Base-by-base conservation (phyloP, 108 stramenopile genomes). In the Skeletonema costatum region DNA sequence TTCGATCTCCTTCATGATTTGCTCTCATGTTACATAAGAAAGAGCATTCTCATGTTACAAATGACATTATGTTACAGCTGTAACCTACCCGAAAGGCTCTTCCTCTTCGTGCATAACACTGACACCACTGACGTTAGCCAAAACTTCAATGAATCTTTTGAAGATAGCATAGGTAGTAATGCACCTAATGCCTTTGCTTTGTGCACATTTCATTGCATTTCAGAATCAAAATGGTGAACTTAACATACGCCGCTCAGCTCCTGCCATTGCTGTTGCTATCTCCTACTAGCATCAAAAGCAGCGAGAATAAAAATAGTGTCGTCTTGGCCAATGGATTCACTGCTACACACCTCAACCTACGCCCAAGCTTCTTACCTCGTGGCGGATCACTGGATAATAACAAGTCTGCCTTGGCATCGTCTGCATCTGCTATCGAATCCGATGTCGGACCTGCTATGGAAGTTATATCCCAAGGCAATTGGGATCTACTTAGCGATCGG, bases 401-500 rank as follows among this genome's bases (percentile, higher is more conserved):
- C 17, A 39, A 36, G 41, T 60, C 71, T 10, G 61, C 41, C 38
- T 32, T 19, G 29, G 4, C 62, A 51, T 73, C 39, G n/a, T 11
- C 35, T 13, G 29, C 2, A 9, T 63, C 61, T 33, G 17, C 72
- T 25, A 10, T 74, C 68, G 68, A 74, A 51, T 38, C 81, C 32
- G 81, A 75, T 64, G 21, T 71, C 33, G 78, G 71, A 5, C 65
- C 74, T 25, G 66, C 81, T 0, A 36, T 74, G 11, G 85, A 72
- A 61, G 48, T 79, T 13, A 66, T 92, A 6, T 46, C 86, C 2
- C 33, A 60, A 7, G 87, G 73, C 35, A 95, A 95, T 73, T 83
- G 85, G 75, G 85, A 84, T 13, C 42, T 95, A 3, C 75, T 95
- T 39, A 87, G 87, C 64, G 82, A 83, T 39, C 81, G 94, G 16